These are phyloP conservation scores for Macrophomina tecta DNA, from an alignment of 2,329 filamentous ascomycete genomes.

Conservation along the genomic window DNA sequence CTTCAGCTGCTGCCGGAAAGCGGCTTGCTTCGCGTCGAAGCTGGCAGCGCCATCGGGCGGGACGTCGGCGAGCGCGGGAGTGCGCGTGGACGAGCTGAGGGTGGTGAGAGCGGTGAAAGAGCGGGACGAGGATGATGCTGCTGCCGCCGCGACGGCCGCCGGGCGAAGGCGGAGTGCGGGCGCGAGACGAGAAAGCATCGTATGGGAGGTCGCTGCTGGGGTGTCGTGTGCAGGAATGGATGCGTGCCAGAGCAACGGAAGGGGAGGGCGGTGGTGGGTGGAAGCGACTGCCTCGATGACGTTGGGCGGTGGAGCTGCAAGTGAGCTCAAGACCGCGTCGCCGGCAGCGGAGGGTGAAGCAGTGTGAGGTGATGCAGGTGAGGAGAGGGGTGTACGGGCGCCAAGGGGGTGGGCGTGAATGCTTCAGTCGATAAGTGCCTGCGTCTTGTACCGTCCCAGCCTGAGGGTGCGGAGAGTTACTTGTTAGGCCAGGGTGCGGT, in stretches of 20 bases:
- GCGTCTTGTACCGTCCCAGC: constrained; percentile 25
- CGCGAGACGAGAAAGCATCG: constrained; percentile 26
- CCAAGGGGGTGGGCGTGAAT: constrained; percentile 17
- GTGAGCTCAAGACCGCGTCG: constrained; percentile 26
- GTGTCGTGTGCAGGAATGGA: constrained; percentile 19
- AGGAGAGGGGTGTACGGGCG: constrained; percentile 22
- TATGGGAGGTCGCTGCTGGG: constrained; percentile 2
- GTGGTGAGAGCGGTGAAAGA: constrained; percentile 28
- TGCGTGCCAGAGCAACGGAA: constrained; percentile 14
- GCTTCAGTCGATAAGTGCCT: constrained; percentile 22
- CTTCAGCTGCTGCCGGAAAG: constrained; percentile 82
- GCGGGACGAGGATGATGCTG: constrained; percentile 16
- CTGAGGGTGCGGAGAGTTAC: constrained; percentile 21
- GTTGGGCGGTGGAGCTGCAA: constrained; percentile 27
- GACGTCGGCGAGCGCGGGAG: constrained; percentile 86
- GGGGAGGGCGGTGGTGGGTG: constrained; percentile 2
- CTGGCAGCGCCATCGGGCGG: constrained; percentile 71
- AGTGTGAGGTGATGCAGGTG: constrained; percentile 18
- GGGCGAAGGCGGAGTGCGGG: constrained; percentile 19
- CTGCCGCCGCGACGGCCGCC: not conserved
- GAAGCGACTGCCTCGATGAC: constrained; percentile 20
- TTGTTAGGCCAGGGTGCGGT: constrained; percentile 2
- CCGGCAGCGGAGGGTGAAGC: constrained; percentile 4
- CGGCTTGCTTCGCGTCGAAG: constrained; percentile 84
- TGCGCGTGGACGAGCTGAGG: constrained; percentile 11